A percentile compares a stretch with the other conserved stretches of the same genome.
These are phyloP conservation scores for Albophoma yamanashiensis DNA, from an alignment of 2,329 filamentous ascomycete species.

Conservation along the genomic window DNA sequence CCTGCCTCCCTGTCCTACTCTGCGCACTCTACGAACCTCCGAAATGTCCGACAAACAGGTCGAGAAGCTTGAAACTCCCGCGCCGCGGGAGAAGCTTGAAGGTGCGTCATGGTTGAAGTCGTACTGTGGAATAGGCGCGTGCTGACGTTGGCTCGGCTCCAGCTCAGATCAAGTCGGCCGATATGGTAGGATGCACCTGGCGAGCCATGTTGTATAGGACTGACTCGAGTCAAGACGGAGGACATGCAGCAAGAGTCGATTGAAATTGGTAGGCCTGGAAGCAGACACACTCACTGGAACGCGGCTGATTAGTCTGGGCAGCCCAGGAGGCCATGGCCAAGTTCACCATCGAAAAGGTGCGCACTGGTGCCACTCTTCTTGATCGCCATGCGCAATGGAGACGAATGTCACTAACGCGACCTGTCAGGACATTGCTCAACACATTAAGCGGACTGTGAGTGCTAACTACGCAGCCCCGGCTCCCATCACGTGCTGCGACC, in stretches of 20 bases:
- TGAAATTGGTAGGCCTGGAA: constrained; percentile 69
- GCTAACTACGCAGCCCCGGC: not conserved
- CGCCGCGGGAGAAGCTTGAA: constrained; percentile 56
- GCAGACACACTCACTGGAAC: not conserved
- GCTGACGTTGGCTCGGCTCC: constrained; percentile 9
- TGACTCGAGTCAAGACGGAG: constrained; percentile 57
- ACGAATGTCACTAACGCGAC: constrained; percentile 8
- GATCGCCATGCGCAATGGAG: not conserved
- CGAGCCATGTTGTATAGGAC: constrained; percentile 3
- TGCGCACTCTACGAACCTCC: not conserved
- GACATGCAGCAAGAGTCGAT: constrained; percentile 96
- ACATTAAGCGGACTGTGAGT: constrained; percentile 84
- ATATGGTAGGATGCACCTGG: constrained; percentile 62
- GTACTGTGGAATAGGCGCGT: not conserved
- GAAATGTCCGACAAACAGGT: constrained; percentile 28
- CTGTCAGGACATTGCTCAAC: constrained; percentile 78
- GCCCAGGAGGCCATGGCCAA: constrained; percentile 54
- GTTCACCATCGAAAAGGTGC: constrained; percentile 51
- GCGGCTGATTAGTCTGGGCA: constrained; percentile 21
- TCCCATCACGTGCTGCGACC: not conserved
- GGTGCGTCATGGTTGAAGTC: constrained; percentile 31
- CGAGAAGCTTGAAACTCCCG: constrained; percentile 56
- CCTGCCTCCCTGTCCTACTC: not conserved
- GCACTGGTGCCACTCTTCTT: not conserved
- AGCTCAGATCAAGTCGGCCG: constrained; percentile 97